Evolutionary conservation across 257 asterid genomes (phyloP).

Genomic region (Hygrophila difformis): DNA sequence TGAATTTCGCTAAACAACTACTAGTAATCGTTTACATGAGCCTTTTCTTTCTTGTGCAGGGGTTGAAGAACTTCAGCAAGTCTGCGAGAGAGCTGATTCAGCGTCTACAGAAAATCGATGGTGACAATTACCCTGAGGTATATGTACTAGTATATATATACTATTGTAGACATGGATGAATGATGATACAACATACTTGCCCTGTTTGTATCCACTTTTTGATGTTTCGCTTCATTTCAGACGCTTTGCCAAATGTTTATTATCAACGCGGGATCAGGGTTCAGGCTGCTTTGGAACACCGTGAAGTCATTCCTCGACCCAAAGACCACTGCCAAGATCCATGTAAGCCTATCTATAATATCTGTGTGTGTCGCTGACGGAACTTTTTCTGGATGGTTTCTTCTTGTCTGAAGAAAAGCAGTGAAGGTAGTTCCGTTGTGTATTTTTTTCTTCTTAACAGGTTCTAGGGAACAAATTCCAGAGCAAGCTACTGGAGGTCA

Average conservation of each 20-base stretch:
- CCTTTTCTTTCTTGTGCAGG: conserved; percentile 33
- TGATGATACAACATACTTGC: too few relatives aligned
- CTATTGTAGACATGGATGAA: too few relatives aligned
- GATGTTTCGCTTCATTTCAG: conserved; percentile 23
- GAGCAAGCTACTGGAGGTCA: conserved; percentile 85
- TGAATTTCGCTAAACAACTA: too few relatives aligned
- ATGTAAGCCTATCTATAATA: too few relatives aligned
- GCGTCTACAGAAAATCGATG: conserved; percentile 82
- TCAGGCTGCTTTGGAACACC: conserved; percentile 95
- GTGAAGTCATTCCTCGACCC: conserved; percentile 96
- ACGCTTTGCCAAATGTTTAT: conserved; percentile 87
- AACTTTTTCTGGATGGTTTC: too few relatives aligned
- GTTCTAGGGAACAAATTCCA: conserved; percentile 89
- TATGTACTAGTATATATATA: too few relatives aligned
- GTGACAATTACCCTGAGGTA: conserved; percentile 96
- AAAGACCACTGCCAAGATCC: conserved; percentile 88
- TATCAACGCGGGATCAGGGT: conserved; percentile 96
- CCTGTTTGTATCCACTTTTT: too few relatives aligned
- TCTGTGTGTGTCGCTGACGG: too few relatives aligned
- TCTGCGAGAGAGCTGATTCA: conserved; percentile 87
- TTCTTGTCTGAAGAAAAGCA: too few relatives aligned
- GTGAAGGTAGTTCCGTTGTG: neutral
- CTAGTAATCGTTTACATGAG: too few relatives aligned
- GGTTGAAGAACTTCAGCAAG: conserved; percentile 76
- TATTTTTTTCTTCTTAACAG: conserved; percentile 21